phyloP scores from a whole-genome alignment of 2,329 filamentous ascomycete genomes.

The Pestalotiopsis sp. region DNA sequence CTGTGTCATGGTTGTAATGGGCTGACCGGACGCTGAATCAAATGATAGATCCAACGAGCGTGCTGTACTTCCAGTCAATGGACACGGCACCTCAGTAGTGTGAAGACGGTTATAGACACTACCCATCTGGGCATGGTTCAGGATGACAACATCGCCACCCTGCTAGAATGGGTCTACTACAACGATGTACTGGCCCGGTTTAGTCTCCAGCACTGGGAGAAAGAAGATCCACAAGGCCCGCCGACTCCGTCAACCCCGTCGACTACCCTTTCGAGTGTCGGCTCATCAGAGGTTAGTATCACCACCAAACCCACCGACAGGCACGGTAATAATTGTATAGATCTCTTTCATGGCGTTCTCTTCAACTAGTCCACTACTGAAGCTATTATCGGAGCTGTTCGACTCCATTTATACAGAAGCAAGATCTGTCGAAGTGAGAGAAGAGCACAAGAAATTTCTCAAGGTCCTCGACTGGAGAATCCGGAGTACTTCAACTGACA shows the following conservation, averaged over 20 bases:
- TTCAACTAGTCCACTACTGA: slow-evolving; percentile 16
- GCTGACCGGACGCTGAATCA: too few relatives aligned
- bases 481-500: slow-evolving; percentile 16
- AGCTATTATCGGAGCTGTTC: slow-evolving; percentile 24
- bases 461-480: slow-evolving; percentile 31
- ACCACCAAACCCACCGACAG: slow-evolving; percentile 1
- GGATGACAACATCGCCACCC: slow-evolving; percentile 16
- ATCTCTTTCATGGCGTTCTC: slow-evolving; percentile 14
- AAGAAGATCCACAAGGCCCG: slow-evolving; percentile 9
- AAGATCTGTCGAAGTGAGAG: slow-evolving; percentile 7
- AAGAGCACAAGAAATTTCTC: slow-evolving; percentile 23
- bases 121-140: slow-evolving; percentile 9
- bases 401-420: slow-evolving; percentile 15
- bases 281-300: slow-evolving; percentile 9
- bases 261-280: slow-evolving; percentile 3
- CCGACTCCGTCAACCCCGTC: neutral
- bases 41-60: slow-evolving; percentile 14
- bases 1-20: too few relatives aligned
- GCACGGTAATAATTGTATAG: slow-evolving; percentile 10
- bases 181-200: slow-evolving; percentile 31
- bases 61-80: slow-evolving; percentile 22
- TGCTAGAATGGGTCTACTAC: slow-evolving; percentile 33
- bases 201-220: slow-evolving; percentile 26
- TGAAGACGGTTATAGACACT: slow-evolving; percentile 23
- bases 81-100: slow-evolving; percentile 18